These are phyloP conservation scores for Aspergillus clavatus DNA, from an alignment of 2,329 filamentous ascomycete genomes.

Conservation along the genomic window DNA sequence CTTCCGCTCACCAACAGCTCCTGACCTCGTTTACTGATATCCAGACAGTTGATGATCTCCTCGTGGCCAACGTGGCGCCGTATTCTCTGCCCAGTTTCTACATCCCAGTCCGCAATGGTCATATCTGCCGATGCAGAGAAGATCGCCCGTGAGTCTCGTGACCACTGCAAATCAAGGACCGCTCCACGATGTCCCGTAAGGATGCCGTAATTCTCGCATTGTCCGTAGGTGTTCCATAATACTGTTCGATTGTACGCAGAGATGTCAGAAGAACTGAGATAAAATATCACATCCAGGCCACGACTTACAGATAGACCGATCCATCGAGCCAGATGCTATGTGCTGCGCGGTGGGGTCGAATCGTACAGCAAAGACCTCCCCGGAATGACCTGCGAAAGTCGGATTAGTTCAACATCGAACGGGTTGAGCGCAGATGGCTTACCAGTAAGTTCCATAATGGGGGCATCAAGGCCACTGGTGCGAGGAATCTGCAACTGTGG, in stretches of 20 bases:
- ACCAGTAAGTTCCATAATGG: conserved; percentile 88
- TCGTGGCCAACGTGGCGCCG: conserved; percentile 89
- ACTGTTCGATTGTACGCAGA: conserved; percentile 50
- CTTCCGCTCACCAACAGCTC: conserved; percentile 86
- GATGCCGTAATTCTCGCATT: conserved; percentile 90
- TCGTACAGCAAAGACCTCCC: conserved; percentile 83
- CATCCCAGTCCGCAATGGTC: conserved; percentile 90
- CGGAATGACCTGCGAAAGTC: conserved; percentile 52
- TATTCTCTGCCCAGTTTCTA: conserved; percentile 87
- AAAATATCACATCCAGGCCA: no score
- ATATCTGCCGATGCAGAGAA: conserved; percentile 93
- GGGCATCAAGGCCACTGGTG: conserved; percentile 78
- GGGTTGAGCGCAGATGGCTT: conserved; percentile 20
- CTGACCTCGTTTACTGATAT: conserved; percentile 83
- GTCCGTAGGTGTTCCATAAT: conserved; percentile 87
- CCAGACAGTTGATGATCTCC: conserved; percentile 89
- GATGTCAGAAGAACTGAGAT: not conserved
- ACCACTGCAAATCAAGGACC: conserved; percentile 91
- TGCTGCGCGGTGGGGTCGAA: conserved; percentile 85
- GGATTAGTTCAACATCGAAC: conserved; percentile 3
- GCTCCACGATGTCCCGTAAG: conserved; percentile 87
- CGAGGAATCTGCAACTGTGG: conserved; percentile 59
- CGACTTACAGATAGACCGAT: conserved; percentile 74
- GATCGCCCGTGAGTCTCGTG: conserved; percentile 82
- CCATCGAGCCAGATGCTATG: conserved; percentile 94